Evolutionary conservation across 495 filamentous ascomycete genomes (phyloP).

Genomic region (Lophiostoma macrostomum): DNA sequence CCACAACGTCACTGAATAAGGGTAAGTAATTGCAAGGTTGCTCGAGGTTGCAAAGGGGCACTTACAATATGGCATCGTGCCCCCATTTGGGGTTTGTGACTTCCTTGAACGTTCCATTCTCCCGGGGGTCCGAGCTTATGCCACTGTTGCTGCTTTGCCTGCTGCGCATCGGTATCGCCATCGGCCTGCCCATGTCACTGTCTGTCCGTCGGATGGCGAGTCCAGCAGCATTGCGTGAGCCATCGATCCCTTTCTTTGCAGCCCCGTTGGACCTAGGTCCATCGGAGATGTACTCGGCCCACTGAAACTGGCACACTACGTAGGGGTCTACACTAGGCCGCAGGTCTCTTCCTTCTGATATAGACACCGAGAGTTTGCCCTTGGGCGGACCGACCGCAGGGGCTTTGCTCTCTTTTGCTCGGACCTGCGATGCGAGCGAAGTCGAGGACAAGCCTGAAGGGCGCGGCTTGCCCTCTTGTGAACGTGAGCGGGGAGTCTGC

Average conservation of each 20-base stretch:
- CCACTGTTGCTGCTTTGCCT: slow-evolving; percentile 94
- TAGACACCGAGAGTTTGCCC: slow-evolving; percentile 86
- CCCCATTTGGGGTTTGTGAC: slow-evolving; percentile 93
- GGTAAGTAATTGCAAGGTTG: background rate
- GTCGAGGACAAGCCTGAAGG: slow-evolving; percentile 21
- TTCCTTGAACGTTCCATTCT: slow-evolving; percentile 62
- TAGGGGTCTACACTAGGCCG: slow-evolving; percentile 83
- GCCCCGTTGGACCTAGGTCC: slow-evolving; percentile 61
- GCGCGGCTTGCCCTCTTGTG: slow-evolving; percentile 52
- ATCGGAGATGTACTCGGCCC: slow-evolving; percentile 90
- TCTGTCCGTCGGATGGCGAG: slow-evolving; percentile 63
- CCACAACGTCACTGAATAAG: slow-evolving; percentile 79
- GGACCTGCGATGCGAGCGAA: slow-evolving; percentile 10
- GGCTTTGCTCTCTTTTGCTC: slow-evolving; percentile 41
- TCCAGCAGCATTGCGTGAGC: slow-evolving; percentile 39
- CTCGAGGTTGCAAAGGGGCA: slow-evolving; percentile 21
- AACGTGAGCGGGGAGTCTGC: slow-evolving; percentile 81
- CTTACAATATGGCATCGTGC: slow-evolving; percentile 92
- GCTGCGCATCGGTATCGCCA: slow-evolving; percentile 94
- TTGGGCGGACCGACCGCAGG: slow-evolving; percentile 71
- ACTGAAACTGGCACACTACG: slow-evolving; percentile 94
- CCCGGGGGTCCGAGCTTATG: slow-evolving; percentile 39
- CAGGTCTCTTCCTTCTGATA: slow-evolving; percentile 77
- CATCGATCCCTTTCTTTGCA: slow-evolving; percentile 39
- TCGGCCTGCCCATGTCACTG: slow-evolving; percentile 73